Percentiles rank a stretch among this genome's conserved stretches.
Evolutionary conservation across 192 early-diverging fungal species (phyloP).

Genomic region (Mortierella claussenii): DNA sequence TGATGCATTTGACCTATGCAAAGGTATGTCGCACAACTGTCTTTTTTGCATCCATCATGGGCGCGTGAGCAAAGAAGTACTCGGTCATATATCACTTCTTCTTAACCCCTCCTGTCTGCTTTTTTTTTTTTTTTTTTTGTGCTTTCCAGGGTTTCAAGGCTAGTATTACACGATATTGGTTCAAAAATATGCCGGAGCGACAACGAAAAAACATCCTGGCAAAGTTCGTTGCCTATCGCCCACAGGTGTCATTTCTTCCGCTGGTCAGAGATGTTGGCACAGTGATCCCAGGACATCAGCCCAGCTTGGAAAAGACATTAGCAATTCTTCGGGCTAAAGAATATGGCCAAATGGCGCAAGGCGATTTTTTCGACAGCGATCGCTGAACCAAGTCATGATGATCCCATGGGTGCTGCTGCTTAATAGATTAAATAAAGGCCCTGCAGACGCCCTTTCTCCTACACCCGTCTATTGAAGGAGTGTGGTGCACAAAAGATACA

Average conservation of each 20-base stretch:
- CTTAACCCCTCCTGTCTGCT: neutral
- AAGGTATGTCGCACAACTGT: too few species aligned
- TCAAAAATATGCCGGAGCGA: neutral
- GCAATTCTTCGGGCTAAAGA: neutral
- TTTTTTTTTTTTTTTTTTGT: neutral
- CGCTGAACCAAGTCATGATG: too few species aligned
- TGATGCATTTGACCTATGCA: neutral
- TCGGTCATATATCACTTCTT: neutral
- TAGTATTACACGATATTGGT: neutral
- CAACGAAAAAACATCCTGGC: neutral
- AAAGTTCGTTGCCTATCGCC: neutral
- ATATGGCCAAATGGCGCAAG: too few species aligned
- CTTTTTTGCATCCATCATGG: too few species aligned
- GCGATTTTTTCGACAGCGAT: too few species aligned
- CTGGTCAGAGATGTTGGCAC: neutral
- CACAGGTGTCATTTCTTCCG: constrained; percentile 1
- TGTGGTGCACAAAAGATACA: too few species aligned
- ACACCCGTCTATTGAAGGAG: too few species aligned
- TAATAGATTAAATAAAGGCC: too few species aligned
- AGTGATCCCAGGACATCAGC: neutral
- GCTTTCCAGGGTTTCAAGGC: neutral
- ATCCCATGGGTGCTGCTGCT: too few species aligned
- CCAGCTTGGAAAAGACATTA: neutral
- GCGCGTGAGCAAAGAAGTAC: too few species aligned
- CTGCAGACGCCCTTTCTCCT: too few species aligned